Conservation (phyloP, 768 basidiomycete species). For the Termitomyces sp. region DNA sequence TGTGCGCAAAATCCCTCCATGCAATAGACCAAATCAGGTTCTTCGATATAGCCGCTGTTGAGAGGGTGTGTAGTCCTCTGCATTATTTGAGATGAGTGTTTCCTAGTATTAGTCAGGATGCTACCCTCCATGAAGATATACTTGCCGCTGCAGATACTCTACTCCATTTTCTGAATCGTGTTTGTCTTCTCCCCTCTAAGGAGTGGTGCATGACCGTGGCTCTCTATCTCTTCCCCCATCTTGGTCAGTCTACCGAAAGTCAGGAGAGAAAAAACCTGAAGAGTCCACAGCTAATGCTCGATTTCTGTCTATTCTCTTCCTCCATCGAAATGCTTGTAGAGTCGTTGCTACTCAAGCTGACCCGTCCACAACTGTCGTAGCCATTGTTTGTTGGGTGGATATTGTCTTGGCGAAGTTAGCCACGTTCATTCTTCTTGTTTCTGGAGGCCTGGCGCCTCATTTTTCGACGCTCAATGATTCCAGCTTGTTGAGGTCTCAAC, state of each 20-base stretch:
- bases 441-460: slow-evolving; percentile 19
- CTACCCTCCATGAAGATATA: slow-evolving; percentile 12
- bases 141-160: slow-evolving; percentile 16
- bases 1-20: slow-evolving; percentile 3
- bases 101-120: slow-evolving; percentile 6
- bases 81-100: not conserved
- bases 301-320: slow-evolving; percentile 40
- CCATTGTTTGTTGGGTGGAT: slow-evolving; percentile 70
- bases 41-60: slow-evolving; percentile 7
- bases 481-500: slow-evolving; percentile 30
- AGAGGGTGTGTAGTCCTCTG: slow-evolving; percentile 8
- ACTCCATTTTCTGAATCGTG: slow-evolving; percentile 13
- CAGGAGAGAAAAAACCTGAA: slow-evolving; percentile 9
- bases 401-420: slow-evolving; percentile 49
- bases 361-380: slow-evolving; percentile 12
- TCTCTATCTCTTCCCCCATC: slow-evolving; percentile 9
- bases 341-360: slow-evolving; percentile 30
- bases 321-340: slow-evolving; percentile 45
- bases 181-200: slow-evolving; percentile 1
- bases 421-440: slow-evolving; percentile 21
- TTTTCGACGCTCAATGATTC: slow-evolving; percentile 15
- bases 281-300: slow-evolving; percentile 18
- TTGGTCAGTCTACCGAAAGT: slow-evolving; percentile 18
- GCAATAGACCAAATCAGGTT: slow-evolving; percentile 11
- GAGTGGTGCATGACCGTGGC: not conserved